phyloP scores from a whole-genome alignment of 164 flowering plant species.

The Houttuynia cordata region DNA sequence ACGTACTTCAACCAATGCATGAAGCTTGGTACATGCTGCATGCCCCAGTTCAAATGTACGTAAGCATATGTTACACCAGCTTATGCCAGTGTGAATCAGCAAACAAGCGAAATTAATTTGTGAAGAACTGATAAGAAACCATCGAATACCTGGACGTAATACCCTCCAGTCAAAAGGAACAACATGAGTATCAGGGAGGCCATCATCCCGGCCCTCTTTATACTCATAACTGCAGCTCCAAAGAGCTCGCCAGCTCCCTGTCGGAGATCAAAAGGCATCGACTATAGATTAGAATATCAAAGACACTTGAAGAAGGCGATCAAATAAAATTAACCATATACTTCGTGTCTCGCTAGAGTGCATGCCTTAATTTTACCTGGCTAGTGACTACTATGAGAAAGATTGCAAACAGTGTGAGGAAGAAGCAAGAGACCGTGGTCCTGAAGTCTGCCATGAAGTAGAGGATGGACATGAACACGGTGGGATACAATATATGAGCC shows the following conservation, averaged over 20 bases:
- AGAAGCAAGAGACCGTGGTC: conserved; percentile 70
- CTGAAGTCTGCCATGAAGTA: conserved; percentile 97
- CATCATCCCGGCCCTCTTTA: conserved; percentile 83
- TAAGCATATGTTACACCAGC: not conserved
- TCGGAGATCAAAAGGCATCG: not conserved
- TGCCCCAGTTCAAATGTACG: conserved; percentile 2
- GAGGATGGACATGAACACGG: conserved; percentile 65
- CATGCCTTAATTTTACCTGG: conserved; percentile 48
- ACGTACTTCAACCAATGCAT: conserved; percentile 90
- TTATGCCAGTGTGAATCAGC: not conserved
- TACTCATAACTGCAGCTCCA: conserved; percentile 85
- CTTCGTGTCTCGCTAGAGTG: not conserved
- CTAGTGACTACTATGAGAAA: conserved; percentile 65
- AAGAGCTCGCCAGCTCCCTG: conserved; percentile 97
- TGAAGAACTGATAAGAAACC: too few relatives aligned
- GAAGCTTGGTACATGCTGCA: conserved; percentile 93
- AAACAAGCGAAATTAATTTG: too few relatives aligned
- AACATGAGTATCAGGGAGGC: conserved; percentile 81
- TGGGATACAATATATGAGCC: conserved; percentile 74
- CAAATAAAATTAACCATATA: too few relatives aligned
- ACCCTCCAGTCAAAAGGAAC: conserved; percentile 97
- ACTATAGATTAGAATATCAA: not conserved
- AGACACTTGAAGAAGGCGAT: too few relatives aligned
- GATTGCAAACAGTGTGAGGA: conserved; percentile 52
- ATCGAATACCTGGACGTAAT: conserved; percentile 84